Percentiles rank a stretch among this genome's conserved stretches.
Evolutionary conservation across 306 rosid genomes (phyloP).

Genomic region (Casuarina glauca): DNA sequence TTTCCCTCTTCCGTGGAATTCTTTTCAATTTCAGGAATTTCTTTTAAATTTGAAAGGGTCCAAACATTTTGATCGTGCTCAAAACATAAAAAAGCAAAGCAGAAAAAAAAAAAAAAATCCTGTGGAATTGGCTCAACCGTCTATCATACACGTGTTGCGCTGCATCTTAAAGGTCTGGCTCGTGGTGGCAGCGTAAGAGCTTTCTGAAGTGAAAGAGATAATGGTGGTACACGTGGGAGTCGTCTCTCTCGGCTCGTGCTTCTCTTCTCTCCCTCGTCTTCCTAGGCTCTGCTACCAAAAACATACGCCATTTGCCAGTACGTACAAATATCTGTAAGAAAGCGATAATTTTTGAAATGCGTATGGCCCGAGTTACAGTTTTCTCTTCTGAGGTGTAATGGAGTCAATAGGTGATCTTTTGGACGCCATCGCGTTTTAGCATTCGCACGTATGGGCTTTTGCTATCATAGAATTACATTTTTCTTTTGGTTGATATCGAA

Average conservation of each 20-base stretch:
- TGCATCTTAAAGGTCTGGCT: background rate
- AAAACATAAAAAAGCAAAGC: no score
- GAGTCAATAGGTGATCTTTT: background rate
- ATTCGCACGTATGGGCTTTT: background rate
- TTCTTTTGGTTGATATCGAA: background rate
- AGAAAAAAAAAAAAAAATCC: no score
- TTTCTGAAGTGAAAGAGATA: constrained; percentile 12
- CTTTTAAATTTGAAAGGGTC: no score
- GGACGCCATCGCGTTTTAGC: background rate
- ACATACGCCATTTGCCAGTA: constrained; percentile 50
- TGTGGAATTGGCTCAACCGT: no score
- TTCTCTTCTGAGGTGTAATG: constrained; percentile 5
- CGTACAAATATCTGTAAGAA: constrained; percentile 22
- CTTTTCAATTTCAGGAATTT: no score
- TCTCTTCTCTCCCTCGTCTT: constrained; percentile 43
- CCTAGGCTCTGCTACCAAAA: constrained; percentile 46
- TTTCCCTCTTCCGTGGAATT: no score
- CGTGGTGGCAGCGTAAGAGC: background rate
- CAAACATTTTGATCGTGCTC: no score
- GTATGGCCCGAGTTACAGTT: constrained; percentile 11
- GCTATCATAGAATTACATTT: background rate
- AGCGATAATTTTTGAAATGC: background rate
- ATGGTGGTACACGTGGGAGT: constrained; percentile 54
- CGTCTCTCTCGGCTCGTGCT: constrained; percentile 45
- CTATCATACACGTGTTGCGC: background rate